Conservation (phyloP, 805 yeast genomes). For the Cyberlindnera lachancei region DNA sequence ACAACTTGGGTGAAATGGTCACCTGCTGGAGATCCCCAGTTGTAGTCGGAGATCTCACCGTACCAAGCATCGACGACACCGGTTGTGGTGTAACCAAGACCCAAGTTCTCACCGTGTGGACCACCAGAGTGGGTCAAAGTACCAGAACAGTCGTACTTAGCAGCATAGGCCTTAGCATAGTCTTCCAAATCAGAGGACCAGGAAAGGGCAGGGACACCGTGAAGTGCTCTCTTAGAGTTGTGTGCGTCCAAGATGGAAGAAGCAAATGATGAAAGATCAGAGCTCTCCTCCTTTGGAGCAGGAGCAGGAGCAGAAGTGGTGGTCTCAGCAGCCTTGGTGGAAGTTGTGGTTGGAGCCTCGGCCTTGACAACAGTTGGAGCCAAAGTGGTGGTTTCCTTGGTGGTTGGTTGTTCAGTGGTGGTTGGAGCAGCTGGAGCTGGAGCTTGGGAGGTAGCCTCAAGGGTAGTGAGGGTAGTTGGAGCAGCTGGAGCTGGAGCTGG, state of each 20-base stretch:
- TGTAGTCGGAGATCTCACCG: conserved; percentile 50
- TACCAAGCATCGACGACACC: conserved; percentile 72
- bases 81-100: conserved; percentile 54
- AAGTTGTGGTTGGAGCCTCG: conserved; percentile 13
- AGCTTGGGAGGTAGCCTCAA: conserved; percentile 12
- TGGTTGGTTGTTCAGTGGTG: conserved; percentile 10
- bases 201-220: conserved; percentile 35
- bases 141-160: conserved; percentile 52
- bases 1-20: conserved; percentile 85
- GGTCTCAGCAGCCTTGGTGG: conserved; percentile 9
- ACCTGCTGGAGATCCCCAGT: conserved; percentile 46
- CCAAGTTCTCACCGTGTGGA: conserved; percentile 76
- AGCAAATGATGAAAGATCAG: conserved; percentile 29
- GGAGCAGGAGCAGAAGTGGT: conserved; percentile 14
- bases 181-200: conserved; percentile 43
- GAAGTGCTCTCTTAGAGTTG: conserved; percentile 42
- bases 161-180: conserved; percentile 47
- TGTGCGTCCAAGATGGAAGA: conserved; percentile 39
- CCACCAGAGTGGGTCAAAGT: conserved; percentile 60
- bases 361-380: conserved; percentile 6
- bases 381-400: conserved; percentile 3
- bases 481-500: conserved; percentile 12
- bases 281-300: conserved; percentile 12
- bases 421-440: conserved; percentile 6
- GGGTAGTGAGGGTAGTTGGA: conserved; percentile 13